These are phyloP conservation scores for Sistotremastrum suecicum DNA, from an alignment of 768 basidiomycete species.

Conservation along the genomic window DNA sequence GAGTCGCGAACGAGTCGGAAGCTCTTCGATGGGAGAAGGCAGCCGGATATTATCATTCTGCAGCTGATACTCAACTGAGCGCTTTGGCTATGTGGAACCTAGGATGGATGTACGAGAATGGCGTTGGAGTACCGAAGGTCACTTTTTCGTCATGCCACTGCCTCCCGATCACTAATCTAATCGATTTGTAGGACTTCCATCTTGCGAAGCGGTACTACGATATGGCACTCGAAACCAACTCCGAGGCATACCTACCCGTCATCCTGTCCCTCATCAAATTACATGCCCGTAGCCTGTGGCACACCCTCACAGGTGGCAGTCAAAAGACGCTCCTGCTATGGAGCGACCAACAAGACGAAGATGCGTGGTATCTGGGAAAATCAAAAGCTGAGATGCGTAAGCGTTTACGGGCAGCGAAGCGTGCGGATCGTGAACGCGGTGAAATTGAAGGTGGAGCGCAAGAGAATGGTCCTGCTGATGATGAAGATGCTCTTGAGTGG, in stretches of 20 bases:
- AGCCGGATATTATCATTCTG: conserved; percentile 86
- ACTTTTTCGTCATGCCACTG: conserved; percentile 5
- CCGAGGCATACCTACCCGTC: conserved; percentile 83
- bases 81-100: conserved; percentile 97
- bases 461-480: background rate
- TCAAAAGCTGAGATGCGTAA: background rate
- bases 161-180: background rate
- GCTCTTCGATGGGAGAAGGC: conserved; percentile 70
- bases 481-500: background rate
- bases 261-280: conserved; percentile 69
- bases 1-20: conserved; percentile 57
- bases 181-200: conserved; percentile 63
- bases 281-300: conserved; percentile 73
- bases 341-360: conserved; percentile 39
- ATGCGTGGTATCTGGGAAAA: conserved; percentile 11
- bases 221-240: conserved; percentile 71
- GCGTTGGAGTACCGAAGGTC: conserved; percentile 80
- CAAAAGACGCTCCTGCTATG: conserved; percentile 53
- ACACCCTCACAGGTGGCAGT: conserved; percentile 55
- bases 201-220: conserved; percentile 96
- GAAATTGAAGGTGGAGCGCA: conserved; percentile 2
- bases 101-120: conserved; percentile 99
- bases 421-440: background rate
- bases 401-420: no score
- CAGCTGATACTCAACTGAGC: conserved; percentile 83